Conservation (phyloP, 345 rosid genomes). For the Eucalyptus curtisii region DNA sequence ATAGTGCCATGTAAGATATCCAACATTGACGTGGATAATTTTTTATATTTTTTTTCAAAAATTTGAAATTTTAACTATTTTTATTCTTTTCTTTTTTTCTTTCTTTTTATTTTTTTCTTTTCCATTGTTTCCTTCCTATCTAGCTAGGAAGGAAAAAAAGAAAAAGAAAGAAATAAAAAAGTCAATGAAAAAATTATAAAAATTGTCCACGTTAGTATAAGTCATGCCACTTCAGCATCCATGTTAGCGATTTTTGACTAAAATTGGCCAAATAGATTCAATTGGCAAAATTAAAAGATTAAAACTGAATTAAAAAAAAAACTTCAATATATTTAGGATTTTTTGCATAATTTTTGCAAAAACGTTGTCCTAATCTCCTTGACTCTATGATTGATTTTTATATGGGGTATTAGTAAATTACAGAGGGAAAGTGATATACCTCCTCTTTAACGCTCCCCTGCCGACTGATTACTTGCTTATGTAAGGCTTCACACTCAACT, state of each 20-base stretch:
- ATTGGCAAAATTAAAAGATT: too few relatives aligned
- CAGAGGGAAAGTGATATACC: background rate
- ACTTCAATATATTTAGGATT: too few relatives aligned
- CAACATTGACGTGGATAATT: fast-evolving
- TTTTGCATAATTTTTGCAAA: fast-evolving
- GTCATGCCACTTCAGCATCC: fast-evolving
- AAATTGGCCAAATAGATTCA: fast-evolving
- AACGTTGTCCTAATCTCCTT: background rate
- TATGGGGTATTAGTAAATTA: too few relatives aligned
- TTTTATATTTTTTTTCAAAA: too few relatives aligned
- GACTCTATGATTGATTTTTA: background rate
- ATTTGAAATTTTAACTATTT: too few relatives aligned
- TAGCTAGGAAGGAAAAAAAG: too few relatives aligned
- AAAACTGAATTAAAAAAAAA: fast-evolving
- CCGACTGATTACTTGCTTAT: background rate
- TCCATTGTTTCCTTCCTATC: too few relatives aligned
- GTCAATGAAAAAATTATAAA: too few relatives aligned
- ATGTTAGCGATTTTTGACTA: fast-evolving
- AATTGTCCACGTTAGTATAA: fast-evolving
- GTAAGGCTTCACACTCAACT: too few relatives aligned
- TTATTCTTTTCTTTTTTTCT: too few relatives aligned
- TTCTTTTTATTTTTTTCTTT: too few relatives aligned
- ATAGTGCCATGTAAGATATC: fast-evolving
- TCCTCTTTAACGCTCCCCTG: background rate
- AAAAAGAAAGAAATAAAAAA: too few relatives aligned